Percentiles rank a stretch among this genome's conserved stretches.
phyloP scores from a whole-genome alignment of 805 yeast genomes.

The Aciculoconidium aculeatum region DNA sequence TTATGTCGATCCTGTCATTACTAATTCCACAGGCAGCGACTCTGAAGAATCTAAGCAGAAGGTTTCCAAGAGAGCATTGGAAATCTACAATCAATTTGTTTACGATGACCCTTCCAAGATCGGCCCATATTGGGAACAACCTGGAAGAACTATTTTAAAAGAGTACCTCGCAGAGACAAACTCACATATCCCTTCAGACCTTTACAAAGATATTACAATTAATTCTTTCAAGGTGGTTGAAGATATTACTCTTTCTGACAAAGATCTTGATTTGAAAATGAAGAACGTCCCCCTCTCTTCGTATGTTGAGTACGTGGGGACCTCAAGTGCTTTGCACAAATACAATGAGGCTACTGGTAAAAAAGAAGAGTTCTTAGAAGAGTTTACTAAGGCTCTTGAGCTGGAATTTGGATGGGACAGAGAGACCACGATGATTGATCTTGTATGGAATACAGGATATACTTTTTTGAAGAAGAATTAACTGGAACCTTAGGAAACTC shows the following conservation, averaged over 20 bases:
- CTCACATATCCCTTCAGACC: constrained; percentile 33
- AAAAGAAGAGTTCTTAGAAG: constrained; percentile 28
- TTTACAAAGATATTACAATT: constrained; percentile 35
- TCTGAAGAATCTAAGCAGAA: constrained; percentile 6
- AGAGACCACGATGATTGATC: constrained; percentile 32
- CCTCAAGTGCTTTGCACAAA: constrained; percentile 66
- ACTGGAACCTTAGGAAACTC: no score
- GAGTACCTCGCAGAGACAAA: constrained; percentile 36
- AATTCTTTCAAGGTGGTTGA: constrained; percentile 19
- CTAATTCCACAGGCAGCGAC: constrained; percentile 17
- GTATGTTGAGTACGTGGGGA: constrained; percentile 49
- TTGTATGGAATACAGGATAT: constrained; percentile 49
- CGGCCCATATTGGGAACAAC: constrained; percentile 82
- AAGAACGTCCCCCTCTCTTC: constrained; percentile 38
- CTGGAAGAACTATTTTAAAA: constrained; percentile 61
- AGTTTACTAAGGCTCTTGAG: constrained; percentile 28
- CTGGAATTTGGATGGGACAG: constrained; percentile 40
- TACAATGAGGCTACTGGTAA: constrained; percentile 40
- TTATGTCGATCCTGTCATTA: constrained; percentile 36
- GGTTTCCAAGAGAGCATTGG: constrained; percentile 16
- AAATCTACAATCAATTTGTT: constrained; percentile 30
- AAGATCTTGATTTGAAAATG: constrained; percentile 21
- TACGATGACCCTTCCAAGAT: constrained; percentile 40
- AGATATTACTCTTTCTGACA: constrained; percentile 11
- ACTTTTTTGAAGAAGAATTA: constrained; percentile 37